These are phyloP conservation scores for Colletotrichum cuscutae DNA, from an alignment of 2,329 filamentous ascomycete genomes.

Conservation along the genomic window DNA sequence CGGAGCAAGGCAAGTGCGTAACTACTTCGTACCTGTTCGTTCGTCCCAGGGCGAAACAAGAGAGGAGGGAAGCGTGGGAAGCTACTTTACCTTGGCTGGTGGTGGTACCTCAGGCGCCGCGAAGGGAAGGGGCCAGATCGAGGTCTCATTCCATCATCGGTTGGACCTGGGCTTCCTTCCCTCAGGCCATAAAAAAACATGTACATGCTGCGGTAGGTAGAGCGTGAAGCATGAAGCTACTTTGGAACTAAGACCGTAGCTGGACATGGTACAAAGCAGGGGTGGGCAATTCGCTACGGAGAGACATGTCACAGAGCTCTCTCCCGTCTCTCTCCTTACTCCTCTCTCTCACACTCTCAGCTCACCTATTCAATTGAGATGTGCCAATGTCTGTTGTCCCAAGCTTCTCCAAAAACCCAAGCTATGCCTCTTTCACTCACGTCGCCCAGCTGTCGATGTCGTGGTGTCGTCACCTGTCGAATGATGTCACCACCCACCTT, in stretches of 20 bases:
- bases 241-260: not conserved
- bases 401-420: not conserved
- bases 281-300: not conserved
- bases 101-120: not conserved
- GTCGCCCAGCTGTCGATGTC: constrained; percentile 1
- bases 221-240: constrained; percentile 1
- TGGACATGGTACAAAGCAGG: constrained; percentile 1
- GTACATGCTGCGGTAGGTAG: no score
- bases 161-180: not conserved
- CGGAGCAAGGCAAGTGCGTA: constrained; percentile 20
- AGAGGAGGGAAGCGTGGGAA: not conserved
- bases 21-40: not conserved
- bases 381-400: not conserved
- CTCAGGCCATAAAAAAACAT: not conserved
- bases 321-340: no score
- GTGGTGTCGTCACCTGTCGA: constrained; percentile 47
- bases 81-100: constrained; percentile 14
- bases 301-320: constrained; percentile 2
- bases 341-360: not conserved
- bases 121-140: constrained; percentile 15
- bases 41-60: constrained; percentile 25
- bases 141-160: constrained; percentile 34
- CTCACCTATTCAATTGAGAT: not conserved
- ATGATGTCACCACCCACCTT: constrained; percentile 54
- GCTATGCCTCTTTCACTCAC: constrained; percentile 16